These are phyloP conservation scores for Pneumocystis jirovecii DNA, from an alignment of 1,139 yeast genomes.

Conservation along the genomic window DNA sequence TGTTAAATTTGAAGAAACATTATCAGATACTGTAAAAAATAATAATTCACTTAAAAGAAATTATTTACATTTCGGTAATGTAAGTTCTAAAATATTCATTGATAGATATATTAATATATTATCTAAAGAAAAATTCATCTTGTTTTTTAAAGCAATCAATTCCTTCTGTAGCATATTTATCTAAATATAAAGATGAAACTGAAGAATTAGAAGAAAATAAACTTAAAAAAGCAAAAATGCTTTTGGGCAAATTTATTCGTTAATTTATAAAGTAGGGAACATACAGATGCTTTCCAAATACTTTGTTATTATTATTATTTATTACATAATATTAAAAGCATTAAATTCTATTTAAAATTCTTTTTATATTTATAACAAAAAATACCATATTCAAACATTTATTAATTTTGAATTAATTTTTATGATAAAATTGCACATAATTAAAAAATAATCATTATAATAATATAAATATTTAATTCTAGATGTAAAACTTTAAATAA, in stretches of 20 bases:
- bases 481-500: too few relatives aligned
- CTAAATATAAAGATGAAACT: slow-evolving; percentile 6
- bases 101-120: background rate
- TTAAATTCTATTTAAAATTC: too few relatives aligned
- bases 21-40: background rate
- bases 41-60: background rate
- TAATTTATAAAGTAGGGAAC: background rate
- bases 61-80: background rate
- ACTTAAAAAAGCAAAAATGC: slow-evolving; percentile 9
- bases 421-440: too few relatives aligned
- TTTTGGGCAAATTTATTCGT: slow-evolving; percentile 9
- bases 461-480: too few relatives aligned
- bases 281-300: background rate
- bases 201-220: slow-evolving; percentile 10
- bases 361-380: too few relatives aligned
- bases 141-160: slow-evolving; percentile 8
- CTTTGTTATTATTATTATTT: background rate
- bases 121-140: background rate
- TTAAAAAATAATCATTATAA: too few relatives aligned
- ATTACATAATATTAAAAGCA: too few relatives aligned
- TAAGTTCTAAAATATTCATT: background rate
- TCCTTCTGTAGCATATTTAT: slow-evolving; percentile 6
- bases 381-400: too few relatives aligned
- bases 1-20: background rate
- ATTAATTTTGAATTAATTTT: too few relatives aligned